Evolutionary conservation across 2,329 filamentous ascomycete genomes (phyloP).

Genomic region (Botryotinia globosa): DNA sequence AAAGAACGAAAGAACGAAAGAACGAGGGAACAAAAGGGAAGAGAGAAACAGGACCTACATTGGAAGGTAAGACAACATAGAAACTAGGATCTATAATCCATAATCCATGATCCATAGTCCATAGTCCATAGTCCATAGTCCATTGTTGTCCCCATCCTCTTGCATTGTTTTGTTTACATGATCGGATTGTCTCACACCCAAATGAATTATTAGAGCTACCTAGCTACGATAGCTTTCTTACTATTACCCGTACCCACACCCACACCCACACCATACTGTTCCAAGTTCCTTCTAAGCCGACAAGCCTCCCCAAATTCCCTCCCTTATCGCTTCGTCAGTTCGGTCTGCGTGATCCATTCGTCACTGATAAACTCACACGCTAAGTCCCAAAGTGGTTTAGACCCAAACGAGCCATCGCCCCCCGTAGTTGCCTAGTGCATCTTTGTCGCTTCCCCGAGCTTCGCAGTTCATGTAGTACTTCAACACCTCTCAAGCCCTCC

Average conservation of each 20-base stretch:
- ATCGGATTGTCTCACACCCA: slow-evolving; percentile 3
- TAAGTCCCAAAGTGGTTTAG: slow-evolving; percentile 9
- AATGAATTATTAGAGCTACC: background rate
- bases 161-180: slow-evolving; percentile 7
- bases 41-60: slow-evolving; percentile 2
- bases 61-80: background rate
- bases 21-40: background rate
- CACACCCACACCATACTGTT: background rate
- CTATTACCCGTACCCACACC: background rate
- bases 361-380: slow-evolving; percentile 19
- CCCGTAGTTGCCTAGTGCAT: slow-evolving; percentile 22
- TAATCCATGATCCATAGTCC: too few species aligned
- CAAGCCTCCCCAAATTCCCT: background rate
- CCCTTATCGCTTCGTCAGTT: slow-evolving; percentile 13
- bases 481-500: slow-evolving; percentile 27
- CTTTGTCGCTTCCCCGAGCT: slow-evolving; percentile 21
- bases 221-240: slow-evolving; percentile 3
- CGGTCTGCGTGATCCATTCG: slow-evolving; percentile 21
- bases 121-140: background rate
- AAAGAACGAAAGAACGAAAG: too few species aligned
- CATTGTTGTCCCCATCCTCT: background rate
- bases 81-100: background rate
- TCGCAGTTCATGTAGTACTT: slow-evolving; percentile 22
- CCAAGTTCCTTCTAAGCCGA: background rate
- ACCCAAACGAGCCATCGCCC: slow-evolving; percentile 17